Evolutionary conservation across 805 yeast species (phyloP), one percentile per base, ranked within the genome.

Genomic region (Tetrapisispora taiwanensis): DNA sequence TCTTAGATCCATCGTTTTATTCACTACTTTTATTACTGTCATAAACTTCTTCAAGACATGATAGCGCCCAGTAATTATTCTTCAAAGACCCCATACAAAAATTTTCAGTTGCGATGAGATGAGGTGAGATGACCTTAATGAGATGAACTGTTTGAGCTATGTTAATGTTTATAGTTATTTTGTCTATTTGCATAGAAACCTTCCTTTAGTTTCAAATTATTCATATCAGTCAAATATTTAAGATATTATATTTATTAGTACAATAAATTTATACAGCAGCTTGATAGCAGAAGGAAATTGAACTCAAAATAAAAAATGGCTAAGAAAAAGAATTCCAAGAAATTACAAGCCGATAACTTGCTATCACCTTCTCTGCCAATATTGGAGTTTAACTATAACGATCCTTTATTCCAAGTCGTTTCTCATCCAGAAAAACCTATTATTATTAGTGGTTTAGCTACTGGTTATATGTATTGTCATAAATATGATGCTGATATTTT

Each of bases 371-470:
- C 42, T 7, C 28, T 44, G n/a, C 72, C 72, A 2, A 36, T 68
- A 9, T 42, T 66, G n/a, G 71, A 69, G 42, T 48, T 67, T 8
- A 51, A 56, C 34, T 70, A 66, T 46, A 62, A 67, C 0, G 85
- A 81, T 39, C 87, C 89, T 2, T 60, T 89, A n/a, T 88, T 89
- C 59, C 66, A 89, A 1, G 56, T 79, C 15, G 84, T 83, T 10
- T 79, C 87, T 20, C 95, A 89, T 58, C 97, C 97, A 0, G 65
- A 77, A 9, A 63, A 71, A 50, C 83, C 83, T 5, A 60, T 81
- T 4, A 55, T 85, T 13, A 73, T 78, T 0, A 67, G 80, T 10
- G 97, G 96, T 0, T 67, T 84, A n/a, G 92, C 86, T 0, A 77
- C 86, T 1, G 97, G 97, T 2, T 79, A 79, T 54, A 74, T 88